These are phyloP conservation scores for Phytophthora sansomeana DNA, from an alignment of 352 stramenopile genomes.

Conservation along the genomic window DNA sequence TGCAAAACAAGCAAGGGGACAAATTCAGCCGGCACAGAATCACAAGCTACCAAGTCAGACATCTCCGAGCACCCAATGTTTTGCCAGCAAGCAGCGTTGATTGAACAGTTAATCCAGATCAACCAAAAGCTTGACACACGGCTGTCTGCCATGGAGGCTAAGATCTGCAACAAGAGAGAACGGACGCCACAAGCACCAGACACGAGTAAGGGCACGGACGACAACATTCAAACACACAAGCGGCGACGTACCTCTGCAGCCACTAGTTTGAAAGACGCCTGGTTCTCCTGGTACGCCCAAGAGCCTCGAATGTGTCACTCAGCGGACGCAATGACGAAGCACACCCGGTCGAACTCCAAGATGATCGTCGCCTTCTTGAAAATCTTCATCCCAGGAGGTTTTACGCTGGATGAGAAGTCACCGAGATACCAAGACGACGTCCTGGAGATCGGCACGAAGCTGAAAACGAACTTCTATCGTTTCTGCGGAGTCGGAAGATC, in stretches of 20 bases:
- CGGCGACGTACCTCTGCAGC: too few species aligned
- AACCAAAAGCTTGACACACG: neutral
- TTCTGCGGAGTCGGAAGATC: neutral
- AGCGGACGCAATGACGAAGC: conserved; percentile 1
- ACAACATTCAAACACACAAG: too few species aligned
- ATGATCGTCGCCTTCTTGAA: conserved; percentile 6
- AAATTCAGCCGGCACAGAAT: too few species aligned
- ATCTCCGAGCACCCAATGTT: too few species aligned
- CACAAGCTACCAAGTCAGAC: too few species aligned
- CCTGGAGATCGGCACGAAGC: neutral
- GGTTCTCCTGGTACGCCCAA: too few species aligned
- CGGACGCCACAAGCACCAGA: too few species aligned
- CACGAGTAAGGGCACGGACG: too few species aligned
- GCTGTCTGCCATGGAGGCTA: neutral
- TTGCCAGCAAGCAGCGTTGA: neutral
- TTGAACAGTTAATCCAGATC: conserved; percentile 7
- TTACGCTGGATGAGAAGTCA: neutral
- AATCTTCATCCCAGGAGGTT: neutral
- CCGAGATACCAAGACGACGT: conserved; percentile 1
- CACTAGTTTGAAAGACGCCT: too few species aligned
- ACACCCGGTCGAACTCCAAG: conserved; percentile 4
- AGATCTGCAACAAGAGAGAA: neutral
- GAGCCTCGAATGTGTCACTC: conserved; percentile 7
- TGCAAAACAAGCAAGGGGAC: too few species aligned
- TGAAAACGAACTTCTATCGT: conserved; percentile 2